Conservation (phyloP, 164 flowering plant genomes). For the Macadamia tetraphylla region DNA sequence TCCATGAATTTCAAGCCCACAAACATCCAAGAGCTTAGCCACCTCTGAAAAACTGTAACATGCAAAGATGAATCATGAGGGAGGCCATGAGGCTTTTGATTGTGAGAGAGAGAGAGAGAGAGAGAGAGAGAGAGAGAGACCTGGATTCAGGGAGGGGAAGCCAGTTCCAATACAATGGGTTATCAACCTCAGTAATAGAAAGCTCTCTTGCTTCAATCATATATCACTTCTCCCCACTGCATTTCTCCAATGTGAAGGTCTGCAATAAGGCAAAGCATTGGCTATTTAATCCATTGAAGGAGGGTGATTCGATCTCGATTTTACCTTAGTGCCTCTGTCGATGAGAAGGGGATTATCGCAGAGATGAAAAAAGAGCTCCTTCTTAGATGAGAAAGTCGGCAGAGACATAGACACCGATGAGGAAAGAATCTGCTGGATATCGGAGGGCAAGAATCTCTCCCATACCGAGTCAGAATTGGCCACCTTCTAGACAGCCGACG, state of each 20-base stretch:
- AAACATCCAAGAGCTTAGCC: no score
- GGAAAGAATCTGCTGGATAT: slow-evolving; percentile 19
- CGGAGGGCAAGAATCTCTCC: slow-evolving; percentile 36
- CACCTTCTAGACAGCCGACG: slow-evolving; percentile 14
- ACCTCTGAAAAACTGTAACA: no score
- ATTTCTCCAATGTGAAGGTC: background rate
- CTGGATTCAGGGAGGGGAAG: no score
- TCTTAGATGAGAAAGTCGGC: slow-evolving; percentile 20
- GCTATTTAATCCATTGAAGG: no score
- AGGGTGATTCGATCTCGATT: background rate
- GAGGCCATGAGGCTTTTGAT: no score
- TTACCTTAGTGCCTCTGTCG: slow-evolving; percentile 14
- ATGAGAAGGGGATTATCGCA: slow-evolving; percentile 17
- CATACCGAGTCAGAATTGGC: slow-evolving; percentile 37
- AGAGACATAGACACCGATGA: slow-evolving; percentile 3
- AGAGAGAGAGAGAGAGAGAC: no score
- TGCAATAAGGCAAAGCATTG: no score
- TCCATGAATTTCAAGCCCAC: no score
- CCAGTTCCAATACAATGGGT: no score
- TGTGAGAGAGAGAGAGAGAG: no score
- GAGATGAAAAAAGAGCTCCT: slow-evolving; percentile 10
- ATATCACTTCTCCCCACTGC: background rate
- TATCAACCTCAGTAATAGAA: background rate
- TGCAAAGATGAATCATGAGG: no score
- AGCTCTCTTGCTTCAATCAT: background rate